These are phyloP conservation scores for Shiraia bambusicola DNA, from an alignment of 2,329 filamentous ascomycete species.

Conservation along the genomic window DNA sequence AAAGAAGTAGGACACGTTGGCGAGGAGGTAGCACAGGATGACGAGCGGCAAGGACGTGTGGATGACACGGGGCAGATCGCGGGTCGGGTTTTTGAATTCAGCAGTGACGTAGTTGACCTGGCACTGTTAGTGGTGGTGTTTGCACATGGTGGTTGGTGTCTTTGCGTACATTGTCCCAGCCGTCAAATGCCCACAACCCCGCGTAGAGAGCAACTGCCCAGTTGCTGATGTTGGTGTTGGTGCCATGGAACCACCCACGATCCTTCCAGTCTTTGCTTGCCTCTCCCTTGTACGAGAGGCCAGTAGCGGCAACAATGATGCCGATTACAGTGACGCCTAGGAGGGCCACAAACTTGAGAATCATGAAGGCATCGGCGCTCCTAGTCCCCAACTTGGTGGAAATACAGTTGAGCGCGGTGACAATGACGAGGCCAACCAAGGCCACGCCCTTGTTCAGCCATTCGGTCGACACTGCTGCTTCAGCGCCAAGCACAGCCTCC, in stretches of 20 bases:
- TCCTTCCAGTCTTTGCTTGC: conserved; percentile 85
- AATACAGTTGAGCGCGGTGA: conserved; percentile 85
- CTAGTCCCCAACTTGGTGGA: conserved; percentile 86
- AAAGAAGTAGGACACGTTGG: conserved; percentile 91
- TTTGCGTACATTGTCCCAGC: conserved; percentile 90
- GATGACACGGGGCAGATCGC: conserved; percentile 90
- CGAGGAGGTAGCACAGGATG: conserved; percentile 84
- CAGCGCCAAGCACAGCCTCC: conserved; percentile 80
- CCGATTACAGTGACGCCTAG: conserved; percentile 84
- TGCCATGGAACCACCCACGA: conserved; percentile 84
- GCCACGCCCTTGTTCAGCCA: conserved; percentile 93
- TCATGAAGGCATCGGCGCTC: conserved; percentile 91
- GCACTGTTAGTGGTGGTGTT: conserved; percentile 20
- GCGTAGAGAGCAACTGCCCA: conserved; percentile 96
- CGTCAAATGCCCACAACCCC: conserved; percentile 96
- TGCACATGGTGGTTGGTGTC: background rate
- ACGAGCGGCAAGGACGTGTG: conserved; percentile 96
- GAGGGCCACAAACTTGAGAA: conserved; percentile 91
- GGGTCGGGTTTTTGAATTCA: conserved; percentile 87
- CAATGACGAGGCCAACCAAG: conserved; percentile 69
- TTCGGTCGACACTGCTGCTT: conserved; percentile 74
- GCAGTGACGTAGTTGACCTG: conserved; percentile 97
- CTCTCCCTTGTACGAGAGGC: conserved; percentile 72
- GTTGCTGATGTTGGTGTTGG: conserved; percentile 73
- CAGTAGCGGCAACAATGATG: conserved; percentile 84